A percentile compares a stretch with the other conserved stretches of the same genome.
These are phyloP conservation scores for Aspergillus texensis DNA, from an alignment of 2,329 filamentous ascomycete species.

Conservation along the genomic window DNA sequence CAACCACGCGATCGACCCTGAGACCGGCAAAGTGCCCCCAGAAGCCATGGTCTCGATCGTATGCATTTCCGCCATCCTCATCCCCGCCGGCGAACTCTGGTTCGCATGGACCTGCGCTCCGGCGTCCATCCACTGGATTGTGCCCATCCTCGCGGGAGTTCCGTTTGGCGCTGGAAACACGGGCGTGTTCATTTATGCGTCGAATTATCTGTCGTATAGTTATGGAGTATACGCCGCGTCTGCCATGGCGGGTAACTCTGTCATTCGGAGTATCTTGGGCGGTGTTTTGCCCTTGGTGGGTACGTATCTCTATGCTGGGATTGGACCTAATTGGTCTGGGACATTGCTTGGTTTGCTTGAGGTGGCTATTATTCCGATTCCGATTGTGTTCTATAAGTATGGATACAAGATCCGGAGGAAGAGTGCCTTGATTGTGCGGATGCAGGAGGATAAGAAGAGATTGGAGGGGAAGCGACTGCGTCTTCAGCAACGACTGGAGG, in stretches of 20 bases:
- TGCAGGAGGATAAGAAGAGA: slow-evolving; percentile 56
- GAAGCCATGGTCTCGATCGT: slow-evolving; percentile 83
- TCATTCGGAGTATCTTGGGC: slow-evolving; percentile 73
- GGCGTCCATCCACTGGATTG: slow-evolving; percentile 75
- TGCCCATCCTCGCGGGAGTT: slow-evolving; percentile 75
- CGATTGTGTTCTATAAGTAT: slow-evolving; percentile 73
- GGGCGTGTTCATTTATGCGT: slow-evolving; percentile 78
- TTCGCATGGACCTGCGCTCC: slow-evolving; percentile 90
- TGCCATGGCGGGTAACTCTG: slow-evolving; percentile 77
- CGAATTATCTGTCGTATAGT: slow-evolving; percentile 76
- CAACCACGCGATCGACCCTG: slow-evolving; percentile 70
- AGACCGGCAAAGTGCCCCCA: slow-evolving; percentile 71
- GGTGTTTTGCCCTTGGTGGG: slow-evolving; percentile 77
- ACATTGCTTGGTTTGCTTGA: slow-evolving; percentile 75
- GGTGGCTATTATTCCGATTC: slow-evolving; percentile 74
- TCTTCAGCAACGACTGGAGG: slow-evolving; percentile 20
- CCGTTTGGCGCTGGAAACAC: slow-evolving; percentile 79
- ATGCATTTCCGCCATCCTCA: slow-evolving; percentile 73
- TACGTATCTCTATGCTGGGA: slow-evolving; percentile 66
- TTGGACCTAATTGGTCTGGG: slow-evolving; percentile 78
- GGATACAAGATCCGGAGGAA: slow-evolving; percentile 59
- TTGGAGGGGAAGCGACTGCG: slow-evolving; percentile 45
- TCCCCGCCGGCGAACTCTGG: slow-evolving; percentile 77
- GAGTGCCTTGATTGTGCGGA: slow-evolving; percentile 59
- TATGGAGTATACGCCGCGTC: slow-evolving; percentile 83